Conservation (phyloP, 208 protist species). For the Perkinsela sp. region DNA sequence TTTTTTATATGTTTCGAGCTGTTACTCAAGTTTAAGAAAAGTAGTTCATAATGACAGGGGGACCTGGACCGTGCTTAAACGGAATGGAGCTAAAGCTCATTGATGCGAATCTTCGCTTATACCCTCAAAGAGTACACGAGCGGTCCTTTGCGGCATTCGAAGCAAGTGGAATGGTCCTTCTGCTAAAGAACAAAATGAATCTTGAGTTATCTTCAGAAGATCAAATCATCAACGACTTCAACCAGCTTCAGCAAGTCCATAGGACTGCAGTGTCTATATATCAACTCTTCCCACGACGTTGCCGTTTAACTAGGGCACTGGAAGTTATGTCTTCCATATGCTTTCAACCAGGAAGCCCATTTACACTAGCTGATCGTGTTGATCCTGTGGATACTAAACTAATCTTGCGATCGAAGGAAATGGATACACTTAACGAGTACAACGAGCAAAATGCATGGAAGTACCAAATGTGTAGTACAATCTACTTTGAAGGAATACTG, state of each 20-base stretch:
- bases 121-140: background rate
- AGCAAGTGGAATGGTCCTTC: background rate
- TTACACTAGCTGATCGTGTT: background rate
- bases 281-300: background rate
- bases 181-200: background rate
- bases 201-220: background rate
- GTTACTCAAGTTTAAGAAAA: too few species aligned
- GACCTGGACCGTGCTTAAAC: background rate
- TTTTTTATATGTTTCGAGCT: too few species aligned
- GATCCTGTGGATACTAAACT: constrained; percentile 1
- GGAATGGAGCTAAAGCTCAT: background rate
- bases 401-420: background rate
- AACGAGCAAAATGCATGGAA: background rate
- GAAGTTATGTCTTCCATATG: background rate
- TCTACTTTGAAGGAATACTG: background rate
- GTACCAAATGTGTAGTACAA: background rate
- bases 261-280: background rate
- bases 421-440: background rate
- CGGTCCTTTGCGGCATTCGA: background rate
- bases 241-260: background rate
- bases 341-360: background rate
- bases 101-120: background rate
- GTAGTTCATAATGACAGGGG: background rate
- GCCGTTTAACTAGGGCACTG: background rate
- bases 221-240: background rate